Conservation (phyloP, 306 rosid genomes). For the Myrica gale region DNA sequence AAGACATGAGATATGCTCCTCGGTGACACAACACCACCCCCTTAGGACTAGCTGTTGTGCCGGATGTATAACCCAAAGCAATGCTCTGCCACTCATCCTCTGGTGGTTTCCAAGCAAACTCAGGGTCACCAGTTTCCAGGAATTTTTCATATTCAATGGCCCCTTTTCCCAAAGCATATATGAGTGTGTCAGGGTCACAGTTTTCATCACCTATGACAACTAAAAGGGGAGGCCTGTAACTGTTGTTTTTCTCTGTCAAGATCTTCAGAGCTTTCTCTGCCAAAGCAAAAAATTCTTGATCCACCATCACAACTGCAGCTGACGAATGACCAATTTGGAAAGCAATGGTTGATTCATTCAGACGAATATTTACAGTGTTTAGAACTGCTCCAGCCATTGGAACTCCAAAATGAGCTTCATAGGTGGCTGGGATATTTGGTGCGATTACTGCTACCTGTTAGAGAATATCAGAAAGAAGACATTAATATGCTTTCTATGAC, state of each 20-base stretch:
- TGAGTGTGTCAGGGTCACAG: slow-evolving; percentile 52
- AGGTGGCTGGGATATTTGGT: slow-evolving; percentile 83
- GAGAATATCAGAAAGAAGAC: slow-evolving; percentile 20
- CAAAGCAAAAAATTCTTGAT: slow-evolving; percentile 58
- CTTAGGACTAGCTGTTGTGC: slow-evolving; percentile 92
- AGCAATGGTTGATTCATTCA: slow-evolving; percentile 54
- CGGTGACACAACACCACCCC: slow-evolving; percentile 92
- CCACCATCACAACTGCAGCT: slow-evolving; percentile 54
- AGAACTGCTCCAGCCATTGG: slow-evolving; percentile 71
- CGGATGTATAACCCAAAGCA: slow-evolving; percentile 88
- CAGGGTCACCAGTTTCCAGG: slow-evolving; percentile 74
- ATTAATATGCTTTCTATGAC: slow-evolving; percentile 13
- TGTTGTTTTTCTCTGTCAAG: slow-evolving; percentile 46
- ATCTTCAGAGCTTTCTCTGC: slow-evolving; percentile 73
- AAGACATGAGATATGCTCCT: slow-evolving; percentile 70
- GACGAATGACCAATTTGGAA: slow-evolving; percentile 64
- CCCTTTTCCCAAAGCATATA: slow-evolving; percentile 43
- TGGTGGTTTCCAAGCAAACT: slow-evolving; percentile 76
- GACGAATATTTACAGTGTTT: slow-evolving; percentile 55
- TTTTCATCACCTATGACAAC: slow-evolving; percentile 75
- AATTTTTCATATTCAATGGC: slow-evolving; percentile 67
- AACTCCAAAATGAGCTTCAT: slow-evolving; percentile 78
- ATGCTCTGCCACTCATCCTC: slow-evolving; percentile 99
- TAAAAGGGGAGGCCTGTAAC: slow-evolving; percentile 57
- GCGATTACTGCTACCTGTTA: slow-evolving; percentile 85